A percentile compares a stretch with the other conserved stretches of the same genome.
Conservation (phyloP, 768 basidiomycete genomes). For the Psilocybe subaeruginosa region DNA sequence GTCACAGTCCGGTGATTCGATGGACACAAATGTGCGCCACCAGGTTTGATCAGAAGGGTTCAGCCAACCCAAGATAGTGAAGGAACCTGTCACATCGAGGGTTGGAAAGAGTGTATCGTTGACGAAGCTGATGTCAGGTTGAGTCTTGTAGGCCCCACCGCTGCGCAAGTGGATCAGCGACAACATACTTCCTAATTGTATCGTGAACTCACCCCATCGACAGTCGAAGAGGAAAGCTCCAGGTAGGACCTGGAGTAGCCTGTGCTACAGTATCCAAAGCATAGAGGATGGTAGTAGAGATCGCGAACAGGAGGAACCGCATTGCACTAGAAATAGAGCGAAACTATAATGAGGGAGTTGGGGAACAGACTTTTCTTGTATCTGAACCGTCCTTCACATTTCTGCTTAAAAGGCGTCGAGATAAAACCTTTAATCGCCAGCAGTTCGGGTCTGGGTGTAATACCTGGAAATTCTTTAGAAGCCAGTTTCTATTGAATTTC, state of each 20-base stretch:
- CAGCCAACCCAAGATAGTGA: constrained; percentile 2
- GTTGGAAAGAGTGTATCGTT: background rate
- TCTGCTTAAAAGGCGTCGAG: too few species aligned
- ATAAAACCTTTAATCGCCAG: too few species aligned
- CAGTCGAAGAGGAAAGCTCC: constrained; percentile 5
- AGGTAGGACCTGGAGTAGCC: background rate
- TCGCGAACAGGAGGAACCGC: background rate
- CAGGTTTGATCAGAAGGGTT: background rate
- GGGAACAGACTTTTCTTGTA: too few species aligned
- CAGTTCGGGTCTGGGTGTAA: too few species aligned
- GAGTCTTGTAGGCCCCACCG: background rate
- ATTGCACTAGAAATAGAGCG: background rate
- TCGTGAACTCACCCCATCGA: background rate
- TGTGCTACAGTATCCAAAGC: background rate
- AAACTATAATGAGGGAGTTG: background rate
- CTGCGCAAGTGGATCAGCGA: background rate
- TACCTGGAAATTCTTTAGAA: too few species aligned
- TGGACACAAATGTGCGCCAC: constrained; percentile 6
- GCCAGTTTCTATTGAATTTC: too few species aligned
- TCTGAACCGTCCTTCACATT: too few species aligned
- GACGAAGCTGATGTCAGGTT: background rate
- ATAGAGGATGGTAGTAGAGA: background rate
- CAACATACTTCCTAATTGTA: background rate
- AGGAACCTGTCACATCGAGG: background rate
- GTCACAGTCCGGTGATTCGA: background rate